Base-by-base conservation (phyloP, 495 filamentous ascomycete genomes). In the Penicillium diatomitis region DNA sequence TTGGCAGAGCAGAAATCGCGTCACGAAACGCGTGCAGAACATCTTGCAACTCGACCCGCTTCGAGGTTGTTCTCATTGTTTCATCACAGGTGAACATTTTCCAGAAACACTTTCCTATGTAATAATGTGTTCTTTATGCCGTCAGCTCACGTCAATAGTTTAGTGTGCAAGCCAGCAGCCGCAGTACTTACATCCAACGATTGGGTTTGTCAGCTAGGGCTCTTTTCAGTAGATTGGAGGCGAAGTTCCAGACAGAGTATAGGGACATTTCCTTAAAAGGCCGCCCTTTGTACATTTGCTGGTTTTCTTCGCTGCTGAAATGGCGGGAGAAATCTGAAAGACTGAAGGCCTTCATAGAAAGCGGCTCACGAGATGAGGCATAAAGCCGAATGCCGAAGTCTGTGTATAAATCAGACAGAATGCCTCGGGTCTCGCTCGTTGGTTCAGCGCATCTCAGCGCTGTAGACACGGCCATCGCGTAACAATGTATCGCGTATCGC, bases 381-480 rank as follows among this genome's bases (percentile, higher is more conserved):
- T 97, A 99, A 52, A 97, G 62, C 12, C 94, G 82, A 61, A 83
- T 86, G 28, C 86, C 92, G 63, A 96, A 99, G 49, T 95, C 88
- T 29, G 84, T 77, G 58, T 88, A 96, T 45, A 99, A 74, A 49
- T 94, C 86, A 31, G 88, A 82, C 3, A 96, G 69, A 43, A 85
- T 84, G 33, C 75, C 75, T 4, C 71, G 65, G 7, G 78, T 84
- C 40, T 86, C 84, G 41, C 75, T 72, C 5, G 78, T 73, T 28
- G 77, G 69, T 31, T 87, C 81, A 0, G 80, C 79, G 29, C 70
- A 70, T 51, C 78, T 78, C 31, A 84, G 75, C 32, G 86, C 82
- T 8, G 80, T 80, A 2, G 90, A 89, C 36, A 91, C 67, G 3
- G 92, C 90, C 75, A 97, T 89, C 9, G 86, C 82, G 62, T 95